phyloP scores from a whole-genome alignment of 768 basidiomycete genomes.

The Lactifluus piperatus region DNA sequence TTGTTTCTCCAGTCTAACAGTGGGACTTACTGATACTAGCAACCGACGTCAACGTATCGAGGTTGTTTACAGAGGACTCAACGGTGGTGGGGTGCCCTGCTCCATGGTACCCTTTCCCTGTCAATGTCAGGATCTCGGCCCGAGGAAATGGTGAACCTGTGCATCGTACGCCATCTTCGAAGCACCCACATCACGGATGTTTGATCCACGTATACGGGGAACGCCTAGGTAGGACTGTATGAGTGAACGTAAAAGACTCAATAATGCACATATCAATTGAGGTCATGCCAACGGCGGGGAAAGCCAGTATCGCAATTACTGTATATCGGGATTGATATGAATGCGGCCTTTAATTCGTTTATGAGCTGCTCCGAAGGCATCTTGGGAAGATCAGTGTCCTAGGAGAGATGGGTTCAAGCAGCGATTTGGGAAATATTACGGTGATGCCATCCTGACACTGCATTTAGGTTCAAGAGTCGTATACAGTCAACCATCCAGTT shows the following conservation, averaged over 20 bases:
- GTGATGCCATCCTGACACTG: slow-evolving; percentile 34
- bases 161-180: slow-evolving; percentile 60
- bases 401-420: slow-evolving; percentile 38
- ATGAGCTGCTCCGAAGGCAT: slow-evolving; percentile 38
- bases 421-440: slow-evolving; percentile 30
- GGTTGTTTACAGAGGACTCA: slow-evolving; percentile 21
- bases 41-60: not conserved
- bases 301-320: slow-evolving; percentile 55
- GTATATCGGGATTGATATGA: slow-evolving; percentile 29
- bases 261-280: slow-evolving; percentile 51
- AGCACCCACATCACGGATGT: slow-evolving; percentile 50
- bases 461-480: slow-evolving; percentile 33
- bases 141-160: not conserved
- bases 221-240: slow-evolving; percentile 23
- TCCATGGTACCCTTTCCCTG: slow-evolving; percentile 41
- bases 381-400: slow-evolving; percentile 47
- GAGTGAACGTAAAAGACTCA: slow-evolving; percentile 24
- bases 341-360: slow-evolving; percentile 19
- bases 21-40: slow-evolving; percentile 56
- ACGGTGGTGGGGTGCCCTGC: slow-evolving; percentile 44
- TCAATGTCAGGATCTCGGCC: not conserved
- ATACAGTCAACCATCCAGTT: not conserved
- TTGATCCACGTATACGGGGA: slow-evolving; percentile 36
- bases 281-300: slow-evolving; percentile 30
- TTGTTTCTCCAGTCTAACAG: slow-evolving; percentile 55